Conservation (phyloP, 177 flowering plant species). For the Telopea speciosissima region DNA sequence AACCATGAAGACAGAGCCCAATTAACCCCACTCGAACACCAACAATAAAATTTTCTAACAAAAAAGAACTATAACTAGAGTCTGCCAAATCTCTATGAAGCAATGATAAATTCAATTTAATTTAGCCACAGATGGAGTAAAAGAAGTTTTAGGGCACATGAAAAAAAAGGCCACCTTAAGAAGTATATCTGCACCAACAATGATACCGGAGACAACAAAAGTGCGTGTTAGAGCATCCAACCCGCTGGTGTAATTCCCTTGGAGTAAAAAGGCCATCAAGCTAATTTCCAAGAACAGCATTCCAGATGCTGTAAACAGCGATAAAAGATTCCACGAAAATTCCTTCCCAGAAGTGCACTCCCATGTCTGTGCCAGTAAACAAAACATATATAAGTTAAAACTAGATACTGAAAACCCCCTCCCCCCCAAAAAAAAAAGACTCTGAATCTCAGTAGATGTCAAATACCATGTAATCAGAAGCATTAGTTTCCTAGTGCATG, state of each 20-base stretch:
- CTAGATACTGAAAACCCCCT: no score
- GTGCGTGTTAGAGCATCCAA: conserved; percentile 52
- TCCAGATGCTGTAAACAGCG: conserved; percentile 50
- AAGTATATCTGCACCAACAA: conserved; percentile 47
- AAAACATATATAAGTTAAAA: neutral
- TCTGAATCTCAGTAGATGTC: neutral
- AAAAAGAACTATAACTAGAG: neutral
- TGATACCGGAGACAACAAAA: conserved; percentile 42
- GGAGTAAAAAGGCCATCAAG: conserved; percentile 51
- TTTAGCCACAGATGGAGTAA: neutral
- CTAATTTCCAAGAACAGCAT: conserved; percentile 62
- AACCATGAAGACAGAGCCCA: neutral
- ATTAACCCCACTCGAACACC: neutral
- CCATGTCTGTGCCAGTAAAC: conserved; percentile 39
- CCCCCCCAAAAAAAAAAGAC: no score
- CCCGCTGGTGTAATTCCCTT: conserved; percentile 47
- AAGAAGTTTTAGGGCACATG: neutral
- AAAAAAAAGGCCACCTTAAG: conserved; percentile 41
- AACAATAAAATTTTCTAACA: neutral
- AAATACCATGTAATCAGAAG: neutral
- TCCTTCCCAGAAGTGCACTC: conserved; percentile 53
- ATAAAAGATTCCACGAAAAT: conserved; percentile 51
- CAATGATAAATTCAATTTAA: neutral
- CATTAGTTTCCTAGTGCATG: neutral
- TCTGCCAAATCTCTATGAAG: neutral